Evolutionary conservation across 768 basidiomycete species (phyloP), one percentile per base, ranked within the genome.

Genomic region (Serendipita sp.): DNA sequence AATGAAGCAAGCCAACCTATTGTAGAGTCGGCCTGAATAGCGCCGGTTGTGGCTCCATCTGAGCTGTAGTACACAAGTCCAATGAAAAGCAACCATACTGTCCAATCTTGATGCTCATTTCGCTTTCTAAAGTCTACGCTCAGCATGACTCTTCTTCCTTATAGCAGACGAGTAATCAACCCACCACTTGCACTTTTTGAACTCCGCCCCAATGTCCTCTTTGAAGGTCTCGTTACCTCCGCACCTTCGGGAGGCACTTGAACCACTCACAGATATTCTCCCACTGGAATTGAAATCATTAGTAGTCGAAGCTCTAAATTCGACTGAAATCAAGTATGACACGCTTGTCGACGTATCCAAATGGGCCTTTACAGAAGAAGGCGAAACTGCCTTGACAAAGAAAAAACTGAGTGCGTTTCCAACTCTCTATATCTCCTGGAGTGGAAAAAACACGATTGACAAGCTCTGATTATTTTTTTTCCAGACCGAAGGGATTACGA

Each of bases 1-100:
- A 73, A 88, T 88, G 86, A 85, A 81, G 69, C 72, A 81, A 42
- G 82, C 82, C 22, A 33, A 33, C 11, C 17, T 70, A 11, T 62
- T 48, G n/a, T 48, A 28, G 20, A 42, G 13, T 20, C 42, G 11
- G 42, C 20, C 11, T 48, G 20, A 20, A 48, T 38, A 48, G 20
- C 17, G n/a, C n/a, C n/a, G n/a, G n/a, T n/a, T n/a, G n/a, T n/a
- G n/a, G n/a, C n/a, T n/a, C n/a, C n/a, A n/a, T n/a, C n/a, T n/a
- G n/a, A n/a, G n/a, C n/a, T n/a, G n/a, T n/a, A n/a, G n/a, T n/a
- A n/a, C n/a, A n/a, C n/a, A n/a, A n/a, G n/a, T n/a, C n/a, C n/a
- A n/a, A n/a, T n/a, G n/a, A 14, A 38, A 38, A 9, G 42, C n/a
- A 17, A 48, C 7, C 9, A 9, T 1, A 9, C 9, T 48, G n/a